Conservation (phyloP, 192 early-diverging fungal genomes). For the Coemansia sp. region DNA sequence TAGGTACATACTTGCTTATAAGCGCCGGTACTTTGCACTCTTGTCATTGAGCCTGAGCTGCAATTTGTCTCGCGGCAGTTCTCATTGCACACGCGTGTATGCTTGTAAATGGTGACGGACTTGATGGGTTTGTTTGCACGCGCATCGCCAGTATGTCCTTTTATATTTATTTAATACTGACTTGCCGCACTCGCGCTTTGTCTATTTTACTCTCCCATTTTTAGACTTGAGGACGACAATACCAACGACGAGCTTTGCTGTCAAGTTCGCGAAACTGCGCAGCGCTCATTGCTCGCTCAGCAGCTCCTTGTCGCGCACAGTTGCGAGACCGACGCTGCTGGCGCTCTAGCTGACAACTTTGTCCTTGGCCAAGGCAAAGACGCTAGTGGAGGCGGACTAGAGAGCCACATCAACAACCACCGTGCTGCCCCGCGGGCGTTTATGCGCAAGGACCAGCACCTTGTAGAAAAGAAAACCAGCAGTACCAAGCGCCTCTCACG, state of each 20-base stretch:
- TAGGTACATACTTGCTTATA: constrained; percentile 30
- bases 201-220: neutral
- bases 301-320: neutral
- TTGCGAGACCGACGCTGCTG: neutral
- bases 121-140: neutral
- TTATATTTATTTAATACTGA: constrained; percentile 8
- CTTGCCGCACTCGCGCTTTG: neutral
- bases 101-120: neutral
- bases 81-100: neutral
- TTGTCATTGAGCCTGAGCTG: neutral
- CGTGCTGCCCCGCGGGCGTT: neutral
- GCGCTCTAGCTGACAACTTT: neutral
- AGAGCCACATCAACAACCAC: neutral
- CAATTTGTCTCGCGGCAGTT: neutral
- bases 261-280: neutral
- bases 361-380: neutral
- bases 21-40: neutral
- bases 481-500: neutral
- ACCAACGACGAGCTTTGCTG: constrained; percentile 7
- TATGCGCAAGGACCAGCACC: neutral
- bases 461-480: neutral
- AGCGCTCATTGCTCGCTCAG: neutral
- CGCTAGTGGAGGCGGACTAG: neutral
- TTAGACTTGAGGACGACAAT: constrained; percentile 14
- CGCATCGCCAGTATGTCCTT: neutral